A percentile compares a stretch with the other conserved stretches of the same genome.
These are phyloP conservation scores for Metarhizium album DNA, from an alignment of 2,329 filamentous ascomycete species.

Conservation along the genomic window DNA sequence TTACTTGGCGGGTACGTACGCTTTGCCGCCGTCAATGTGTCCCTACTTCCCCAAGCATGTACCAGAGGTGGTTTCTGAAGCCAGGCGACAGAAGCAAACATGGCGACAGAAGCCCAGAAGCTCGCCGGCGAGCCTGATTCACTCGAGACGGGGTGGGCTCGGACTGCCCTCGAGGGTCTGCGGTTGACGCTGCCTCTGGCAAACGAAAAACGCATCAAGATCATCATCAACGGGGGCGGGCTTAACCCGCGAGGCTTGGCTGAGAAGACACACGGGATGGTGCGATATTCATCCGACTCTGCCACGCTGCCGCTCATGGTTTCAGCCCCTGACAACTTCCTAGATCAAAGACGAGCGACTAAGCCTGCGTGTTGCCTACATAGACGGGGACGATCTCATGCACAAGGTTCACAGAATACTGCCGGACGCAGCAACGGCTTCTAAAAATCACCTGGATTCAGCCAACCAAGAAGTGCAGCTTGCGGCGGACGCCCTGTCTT, in stretches of 20 bases:
- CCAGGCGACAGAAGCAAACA: constrained; percentile 15
- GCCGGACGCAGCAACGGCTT: not conserved
- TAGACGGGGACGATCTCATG: constrained; percentile 28
- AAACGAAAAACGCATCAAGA: constrained; percentile 36
- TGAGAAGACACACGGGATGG: constrained; percentile 15
- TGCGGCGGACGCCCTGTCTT: constrained; percentile 9
- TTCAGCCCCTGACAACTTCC: not conserved
- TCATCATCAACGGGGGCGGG: constrained; percentile 46
- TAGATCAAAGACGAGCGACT: constrained; percentile 16
- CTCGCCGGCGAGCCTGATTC: constrained; percentile 1
- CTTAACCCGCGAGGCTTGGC: constrained; percentile 42
- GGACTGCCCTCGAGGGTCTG: constrained; percentile 14
- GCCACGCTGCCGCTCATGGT: not conserved
- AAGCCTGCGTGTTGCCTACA: constrained; percentile 24
- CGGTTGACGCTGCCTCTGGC: constrained; percentile 21
- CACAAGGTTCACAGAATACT: constrained; percentile 8
- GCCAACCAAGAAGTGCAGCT: constrained; percentile 12
- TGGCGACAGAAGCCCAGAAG: constrained; percentile 13
- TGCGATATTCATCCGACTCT: constrained; percentile 2
- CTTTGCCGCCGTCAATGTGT: not conserved
- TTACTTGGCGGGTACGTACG: constrained; percentile 32
- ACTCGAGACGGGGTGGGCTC: constrained; percentile 12
- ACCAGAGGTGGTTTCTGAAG: too few relatives aligned
- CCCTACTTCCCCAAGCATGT: too few relatives aligned
- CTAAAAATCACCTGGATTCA: constrained; percentile 15